A percentile compares a stretch with the other conserved stretches of the same genome.
These are phyloP conservation scores for Dispira parvispora DNA, from an alignment of 192 early-diverging fungal species.

Conservation along the genomic window DNA sequence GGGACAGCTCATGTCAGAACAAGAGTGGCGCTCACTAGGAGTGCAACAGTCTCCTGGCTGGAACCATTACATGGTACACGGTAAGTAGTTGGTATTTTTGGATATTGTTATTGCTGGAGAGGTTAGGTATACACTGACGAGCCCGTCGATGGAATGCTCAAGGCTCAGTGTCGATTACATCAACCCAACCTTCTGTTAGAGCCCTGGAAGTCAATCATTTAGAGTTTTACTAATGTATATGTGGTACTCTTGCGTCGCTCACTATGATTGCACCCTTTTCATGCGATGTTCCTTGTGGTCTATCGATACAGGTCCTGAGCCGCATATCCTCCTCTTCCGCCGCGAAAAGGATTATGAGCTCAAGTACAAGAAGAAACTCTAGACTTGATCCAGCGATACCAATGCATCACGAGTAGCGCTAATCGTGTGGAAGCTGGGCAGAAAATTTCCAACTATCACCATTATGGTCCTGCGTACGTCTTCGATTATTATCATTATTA, in stretches of 20 bases:
- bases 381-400: not conserved
- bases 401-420: not conserved
- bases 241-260: not conserved
- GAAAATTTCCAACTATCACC: not conserved
- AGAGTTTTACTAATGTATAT: not conserved
- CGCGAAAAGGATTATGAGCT: constrained; percentile 18
- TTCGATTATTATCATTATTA: not conserved
- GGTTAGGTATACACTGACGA: not conserved
- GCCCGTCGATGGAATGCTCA: not conserved
- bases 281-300: not conserved
- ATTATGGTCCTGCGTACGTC: not conserved
- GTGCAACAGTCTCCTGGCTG: constrained; percentile 14
- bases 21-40: constrained; percentile 16
- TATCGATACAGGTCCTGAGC: constrained; percentile 12
- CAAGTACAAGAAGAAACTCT: constrained; percentile 14
- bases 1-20: constrained; percentile 14
- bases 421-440: not conserved
- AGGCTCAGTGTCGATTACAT: not conserved
- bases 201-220: not conserved
- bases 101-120: too few relatives aligned
- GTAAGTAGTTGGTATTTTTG: not conserved
- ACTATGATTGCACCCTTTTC: not conserved
- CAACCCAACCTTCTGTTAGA: not conserved
- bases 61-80: constrained; percentile 19
- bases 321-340: constrained; percentile 17